Evolutionary conservation across 1,284 basidiomycete species (phyloP).

Genomic region (Trichosporon sp.): DNA sequence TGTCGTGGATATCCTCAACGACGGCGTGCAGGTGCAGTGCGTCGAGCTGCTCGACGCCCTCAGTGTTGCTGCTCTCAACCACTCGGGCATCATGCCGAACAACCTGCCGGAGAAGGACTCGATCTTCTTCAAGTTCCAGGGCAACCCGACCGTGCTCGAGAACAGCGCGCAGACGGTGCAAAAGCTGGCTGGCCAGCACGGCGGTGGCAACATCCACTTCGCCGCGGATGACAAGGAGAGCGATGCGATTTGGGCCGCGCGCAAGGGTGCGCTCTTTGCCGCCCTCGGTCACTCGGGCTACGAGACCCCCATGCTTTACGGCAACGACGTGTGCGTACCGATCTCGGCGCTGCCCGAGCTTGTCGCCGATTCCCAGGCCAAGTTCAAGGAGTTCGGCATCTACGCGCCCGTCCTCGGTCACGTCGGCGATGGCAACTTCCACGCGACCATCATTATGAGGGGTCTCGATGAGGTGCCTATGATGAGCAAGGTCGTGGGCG

Average conservation of each 20-base stretch:
- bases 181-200: constrained; percentile 66
- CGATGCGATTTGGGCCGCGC: constrained; percentile 73
- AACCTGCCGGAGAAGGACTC: constrained; percentile 69
- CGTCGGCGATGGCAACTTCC: constrained; percentile 73
- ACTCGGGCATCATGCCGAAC: constrained; percentile 61
- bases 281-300: constrained; percentile 60
- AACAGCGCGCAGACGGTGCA: constrained; percentile 64
- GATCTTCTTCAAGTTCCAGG: constrained; percentile 85
- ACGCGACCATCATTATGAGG: constrained; percentile 41
- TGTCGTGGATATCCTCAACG: constrained; percentile 63
- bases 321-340: constrained; percentile 82
- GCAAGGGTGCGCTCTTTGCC: constrained; percentile 77
- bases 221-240: constrained; percentile 70
- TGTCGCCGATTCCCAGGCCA: constrained; percentile 72
- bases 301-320: constrained; percentile 63
- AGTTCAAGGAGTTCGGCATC: constrained; percentile 66
- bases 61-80: constrained; percentile 69
- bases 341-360: constrained; percentile 73
- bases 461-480: constrained; percentile 22
- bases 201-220: constrained; percentile 68
- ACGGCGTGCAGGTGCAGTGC: constrained; percentile 57
- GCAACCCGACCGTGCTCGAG: constrained; percentile 47
- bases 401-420: constrained; percentile 65
- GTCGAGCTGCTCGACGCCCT: constrained; percentile 71
- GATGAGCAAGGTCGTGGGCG: constrained; percentile 20